Conservation (phyloP, 345 rosid genomes). For the Mallotus nudiflorus region DNA sequence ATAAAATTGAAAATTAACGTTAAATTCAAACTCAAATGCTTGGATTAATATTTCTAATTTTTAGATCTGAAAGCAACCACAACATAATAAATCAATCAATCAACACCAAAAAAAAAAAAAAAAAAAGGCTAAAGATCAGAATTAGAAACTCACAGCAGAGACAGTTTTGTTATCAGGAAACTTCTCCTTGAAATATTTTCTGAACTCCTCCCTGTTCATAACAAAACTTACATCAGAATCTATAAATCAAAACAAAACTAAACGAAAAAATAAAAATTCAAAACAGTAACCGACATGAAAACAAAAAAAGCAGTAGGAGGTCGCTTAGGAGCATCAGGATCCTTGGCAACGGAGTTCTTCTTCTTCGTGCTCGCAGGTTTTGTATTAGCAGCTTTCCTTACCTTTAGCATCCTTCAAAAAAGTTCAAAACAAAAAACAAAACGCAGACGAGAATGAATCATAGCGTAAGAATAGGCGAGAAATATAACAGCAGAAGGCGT, state of each 20-base stretch:
- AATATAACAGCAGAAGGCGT: background rate
- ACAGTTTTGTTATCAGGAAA: conserved; percentile 34
- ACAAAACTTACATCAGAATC: background rate
- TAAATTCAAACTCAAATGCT: no score
- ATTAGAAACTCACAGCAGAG: conserved; percentile 22
- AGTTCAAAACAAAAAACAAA: no score
- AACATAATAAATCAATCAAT: background rate
- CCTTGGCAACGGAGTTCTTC: conserved; percentile 16
- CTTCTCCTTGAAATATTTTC: conserved; percentile 34
- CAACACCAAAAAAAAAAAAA: no score
- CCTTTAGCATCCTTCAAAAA: conserved; percentile 23
- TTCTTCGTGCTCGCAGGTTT: conserved; percentile 9
- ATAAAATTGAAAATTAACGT: background rate
- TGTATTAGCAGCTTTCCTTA: conserved; percentile 14
- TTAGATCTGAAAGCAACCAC: background rate
- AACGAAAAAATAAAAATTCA: no score
- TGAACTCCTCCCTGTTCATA: conserved; percentile 36
- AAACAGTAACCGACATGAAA: conserved; percentile 25
- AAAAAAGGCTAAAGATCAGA: background rate
- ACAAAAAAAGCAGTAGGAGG: conserved; percentile 30
- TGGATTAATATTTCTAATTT: no score
- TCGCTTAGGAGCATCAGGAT: conserved; percentile 34
- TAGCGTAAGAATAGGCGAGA: background rate
- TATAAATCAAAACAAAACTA: background rate
- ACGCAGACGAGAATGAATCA: background rate